Base-by-base conservation (phyloP, 257 asterid genomes). In the Mitragyna speciosa region DNA sequence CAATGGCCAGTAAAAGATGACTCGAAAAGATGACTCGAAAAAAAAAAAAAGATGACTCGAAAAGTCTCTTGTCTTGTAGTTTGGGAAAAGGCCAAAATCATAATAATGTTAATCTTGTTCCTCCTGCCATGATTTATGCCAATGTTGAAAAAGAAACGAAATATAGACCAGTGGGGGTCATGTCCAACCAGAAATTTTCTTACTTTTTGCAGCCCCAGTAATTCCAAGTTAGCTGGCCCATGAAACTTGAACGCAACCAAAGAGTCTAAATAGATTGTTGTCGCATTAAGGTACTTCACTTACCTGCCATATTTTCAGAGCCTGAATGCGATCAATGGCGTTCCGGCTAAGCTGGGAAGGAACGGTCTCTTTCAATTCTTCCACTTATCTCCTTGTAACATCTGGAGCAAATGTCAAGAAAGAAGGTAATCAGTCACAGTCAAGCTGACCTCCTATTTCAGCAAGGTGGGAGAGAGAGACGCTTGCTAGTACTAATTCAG, bases 361-460 rank as follows among this genome's bases (percentile, higher is more conserved):
- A 31, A 22, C 22, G 67, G 30, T 33, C 67, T 15, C 52, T 3
- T 72, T 48, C 68, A 51, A n/a, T 73, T 73, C 30, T 17, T 31
- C 39, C 20, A 33, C 64, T 51, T 52, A 28, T 51, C 65, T 54
- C 64, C 28, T 33, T 49, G 19, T 72, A 28, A 48, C 28, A 52
- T 30, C 48, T 33, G 78, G n/a, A 30, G 73, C 48, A 77, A 28
- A 45, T 76, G 63, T 63, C 68, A n/a, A 43, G 43, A 54, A 17
- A 73, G 77, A 66, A 78, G 71, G 54, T n/a, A 47, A 70, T 17
- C 56, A 41, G 71, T 70, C 76, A 8, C 48, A 10, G 75, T 49
- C 66, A 48, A 31, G 17, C 61, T 45, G 24, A 17, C n/a, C 17
- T 28, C 56, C 61, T 54, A 20, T 24, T 51, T 58, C 77, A 54